phyloP scores from a whole-genome alignment of 2,329 filamentous ascomycete genomes.

The Daldinia eschscholtzii region DNA sequence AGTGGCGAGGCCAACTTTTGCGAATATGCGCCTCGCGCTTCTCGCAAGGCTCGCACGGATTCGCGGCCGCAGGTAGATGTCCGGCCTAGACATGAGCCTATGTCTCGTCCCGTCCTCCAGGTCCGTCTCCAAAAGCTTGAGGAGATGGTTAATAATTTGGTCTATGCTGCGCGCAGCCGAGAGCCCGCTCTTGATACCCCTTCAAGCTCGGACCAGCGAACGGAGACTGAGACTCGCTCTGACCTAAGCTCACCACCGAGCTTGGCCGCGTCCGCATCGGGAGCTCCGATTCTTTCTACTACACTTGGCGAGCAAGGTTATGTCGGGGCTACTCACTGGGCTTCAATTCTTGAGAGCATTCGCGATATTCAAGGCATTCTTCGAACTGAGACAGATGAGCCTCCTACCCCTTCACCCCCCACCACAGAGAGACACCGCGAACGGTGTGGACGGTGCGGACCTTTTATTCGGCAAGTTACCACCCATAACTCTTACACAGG shows the following conservation, averaged over 20 bases:
- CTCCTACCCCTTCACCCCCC: constrained; percentile 49
- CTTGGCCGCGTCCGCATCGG: constrained; percentile 37
- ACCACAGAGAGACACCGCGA: constrained; percentile 42
- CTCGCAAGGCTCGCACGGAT: constrained; percentile 52
- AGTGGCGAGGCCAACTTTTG: constrained; percentile 55
- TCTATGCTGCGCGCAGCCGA: constrained; percentile 43
- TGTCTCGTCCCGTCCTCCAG: constrained; percentile 53
- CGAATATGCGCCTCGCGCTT: constrained; percentile 54
- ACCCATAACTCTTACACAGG: constrained; percentile 52
- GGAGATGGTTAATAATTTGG: constrained; percentile 54
- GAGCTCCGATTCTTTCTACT: constrained; percentile 37
- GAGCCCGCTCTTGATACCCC: constrained; percentile 47
- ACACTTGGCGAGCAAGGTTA: constrained; percentile 49
- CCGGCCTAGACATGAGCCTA: constrained; percentile 48
- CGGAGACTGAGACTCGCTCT: constrained; percentile 49
- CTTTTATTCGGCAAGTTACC: constrained; percentile 49
- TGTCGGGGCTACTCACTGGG: constrained; percentile 55
- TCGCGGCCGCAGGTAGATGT: constrained; percentile 49
- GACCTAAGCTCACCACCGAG: constrained; percentile 51
- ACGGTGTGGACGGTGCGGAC: constrained; percentile 48
- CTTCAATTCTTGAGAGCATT: constrained; percentile 55
- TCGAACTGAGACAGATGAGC: constrained; percentile 47
- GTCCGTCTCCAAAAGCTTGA: constrained; percentile 55
- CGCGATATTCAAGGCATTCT: constrained; percentile 54
- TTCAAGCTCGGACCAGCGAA: constrained; percentile 50